Base-by-base conservation (phyloP, 345 rosid genomes). In the Excoecaria agallocha region DNA sequence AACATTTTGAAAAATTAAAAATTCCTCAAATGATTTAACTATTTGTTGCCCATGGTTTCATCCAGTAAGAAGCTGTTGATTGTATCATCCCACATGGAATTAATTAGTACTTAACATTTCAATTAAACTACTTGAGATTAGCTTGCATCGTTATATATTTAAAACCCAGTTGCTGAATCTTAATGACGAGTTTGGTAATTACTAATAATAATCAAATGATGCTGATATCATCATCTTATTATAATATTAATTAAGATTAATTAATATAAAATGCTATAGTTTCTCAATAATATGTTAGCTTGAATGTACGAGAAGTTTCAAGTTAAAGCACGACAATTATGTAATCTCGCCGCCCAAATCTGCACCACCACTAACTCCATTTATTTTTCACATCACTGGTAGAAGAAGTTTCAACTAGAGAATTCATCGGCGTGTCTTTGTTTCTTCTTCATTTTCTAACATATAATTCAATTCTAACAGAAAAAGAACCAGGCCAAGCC, bases 311-410 rank as follows among this genome's bases (percentile, higher is more conserved):
- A n/a, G n/a, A n/a, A n/a, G n/a, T n/a, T n/a, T n/a, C n/a, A n/a
- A n/a, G n/a, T n/a, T n/a, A 84, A 74, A 30, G 30, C 30, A 30
- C 2, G 30, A 30, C 37, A 6, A 45, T 12, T n/a, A 0, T 4
- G 41, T 30, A 68, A 8, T 12, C 8, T 49, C 82, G 69, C 82
- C 82, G 82, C 82, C 82, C 78, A 74, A 79, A 38, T 67, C 30
- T 24, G 45, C 68, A 62, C 72, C 78, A 74, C 82, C 82, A 74
- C 81, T 62, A n/a, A 22, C 52, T 43, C 22, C 17, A 6, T 19
- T 12, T 79, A 37, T 81, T 82, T n/a, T n/a, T n/a, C n/a, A n/a
- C n/a, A n/a, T n/a, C n/a, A n/a, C n/a, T n/a, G n/a, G n/a, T n/a
- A n/a, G n/a, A n/a, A n/a, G n/a, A n/a, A n/a, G n/a, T n/a, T n/a